Evolutionary conservation across 768 basidiomycete species (phyloP).

Genomic region (Cystobasidium tubakii): DNA sequence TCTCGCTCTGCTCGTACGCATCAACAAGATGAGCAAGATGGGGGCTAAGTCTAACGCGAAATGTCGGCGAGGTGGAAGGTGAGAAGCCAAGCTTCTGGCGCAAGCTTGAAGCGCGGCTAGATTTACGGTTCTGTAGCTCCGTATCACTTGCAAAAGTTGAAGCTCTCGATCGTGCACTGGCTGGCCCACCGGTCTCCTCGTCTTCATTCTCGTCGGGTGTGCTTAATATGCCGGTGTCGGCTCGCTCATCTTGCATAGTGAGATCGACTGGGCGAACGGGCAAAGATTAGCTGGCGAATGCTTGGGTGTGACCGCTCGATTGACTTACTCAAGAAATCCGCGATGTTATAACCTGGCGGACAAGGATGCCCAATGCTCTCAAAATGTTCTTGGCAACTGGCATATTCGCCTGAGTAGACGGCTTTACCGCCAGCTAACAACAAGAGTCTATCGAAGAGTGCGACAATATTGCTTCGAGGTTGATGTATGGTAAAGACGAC

Average conservation of each 20-base stretch:
- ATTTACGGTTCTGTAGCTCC: constrained; percentile 37
- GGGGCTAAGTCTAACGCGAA: constrained; percentile 52
- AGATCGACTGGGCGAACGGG: constrained; percentile 59
- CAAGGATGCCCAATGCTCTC: constrained; percentile 71
- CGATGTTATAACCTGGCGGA: constrained; percentile 91
- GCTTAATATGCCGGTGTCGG: neutral
- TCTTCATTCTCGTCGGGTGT: constrained; percentile 49
- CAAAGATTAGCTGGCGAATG: neutral
- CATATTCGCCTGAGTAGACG: constrained; percentile 74
- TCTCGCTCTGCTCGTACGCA: constrained; percentile 63
- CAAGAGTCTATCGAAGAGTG: constrained; percentile 85
- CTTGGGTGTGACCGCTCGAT: neutral
- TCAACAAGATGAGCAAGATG: constrained; percentile 68
- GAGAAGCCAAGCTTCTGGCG: constrained; percentile 23
- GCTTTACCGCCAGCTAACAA: constrained; percentile 75
- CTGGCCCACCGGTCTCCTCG: constrained; percentile 60
- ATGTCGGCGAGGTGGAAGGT: constrained; percentile 21
- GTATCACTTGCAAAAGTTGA: constrained; percentile 37
- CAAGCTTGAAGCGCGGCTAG: neutral
- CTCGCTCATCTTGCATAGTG: constrained; percentile 57
- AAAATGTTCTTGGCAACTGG: constrained; percentile 74
- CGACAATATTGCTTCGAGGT: constrained; percentile 93
- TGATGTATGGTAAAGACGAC: constrained; percentile 98
- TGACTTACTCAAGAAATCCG: constrained; percentile 82
- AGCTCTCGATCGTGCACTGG: neutral